phyloP scores from a whole-genome alignment of 2,329 filamentous ascomycete genomes.

The Curvularia hawaiiensis region DNA sequence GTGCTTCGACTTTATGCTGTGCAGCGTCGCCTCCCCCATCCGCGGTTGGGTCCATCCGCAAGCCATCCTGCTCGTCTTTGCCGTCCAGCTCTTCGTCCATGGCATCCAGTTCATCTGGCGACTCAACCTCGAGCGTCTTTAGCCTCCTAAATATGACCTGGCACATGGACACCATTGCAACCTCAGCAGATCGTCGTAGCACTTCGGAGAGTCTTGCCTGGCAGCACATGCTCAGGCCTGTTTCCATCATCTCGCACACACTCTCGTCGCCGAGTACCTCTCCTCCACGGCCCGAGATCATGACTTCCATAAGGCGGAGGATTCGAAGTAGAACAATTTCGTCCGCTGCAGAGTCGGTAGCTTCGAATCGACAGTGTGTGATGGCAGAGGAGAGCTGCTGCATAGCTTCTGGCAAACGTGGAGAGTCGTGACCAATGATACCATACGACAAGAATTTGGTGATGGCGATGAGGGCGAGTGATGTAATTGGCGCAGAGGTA shows the following conservation, averaged over 20 bases:
- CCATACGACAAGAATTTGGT: constrained; percentile 97
- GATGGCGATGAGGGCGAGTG: constrained; percentile 88
- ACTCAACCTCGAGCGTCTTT: constrained; percentile 82
- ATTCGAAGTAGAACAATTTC: constrained; percentile 96
- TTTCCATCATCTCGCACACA: constrained; percentile 99
- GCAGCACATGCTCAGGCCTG: constrained; percentile 94
- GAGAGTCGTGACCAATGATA: constrained; percentile 81
- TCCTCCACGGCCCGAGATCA: constrained; percentile 92
- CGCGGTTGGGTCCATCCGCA: constrained; percentile 83
- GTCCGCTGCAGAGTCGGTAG: constrained; percentile 91
- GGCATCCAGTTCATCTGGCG: constrained; percentile 68
- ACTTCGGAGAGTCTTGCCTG: constrained; percentile 91
- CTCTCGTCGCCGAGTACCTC: constrained; percentile 96
- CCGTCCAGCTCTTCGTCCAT: constrained; percentile 70
- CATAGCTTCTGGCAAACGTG: constrained; percentile 90
- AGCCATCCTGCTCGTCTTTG: constrained; percentile 65
- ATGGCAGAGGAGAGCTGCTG: constrained; percentile 93
- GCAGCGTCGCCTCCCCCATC: constrained; percentile 63
- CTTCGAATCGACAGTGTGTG: constrained; percentile 96
- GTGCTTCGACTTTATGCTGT: constrained; percentile 43
- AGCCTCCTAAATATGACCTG: constrained; percentile 96
- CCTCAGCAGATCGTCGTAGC: constrained; percentile 87
- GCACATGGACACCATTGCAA: constrained; percentile 98
- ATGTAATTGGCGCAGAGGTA: constrained; percentile 94
- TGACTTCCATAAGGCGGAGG: constrained; percentile 95